These are phyloP conservation scores for Botrytis hyacinthi DNA, from an alignment of 2,329 filamentous ascomycete genomes.

Conservation along the genomic window DNA sequence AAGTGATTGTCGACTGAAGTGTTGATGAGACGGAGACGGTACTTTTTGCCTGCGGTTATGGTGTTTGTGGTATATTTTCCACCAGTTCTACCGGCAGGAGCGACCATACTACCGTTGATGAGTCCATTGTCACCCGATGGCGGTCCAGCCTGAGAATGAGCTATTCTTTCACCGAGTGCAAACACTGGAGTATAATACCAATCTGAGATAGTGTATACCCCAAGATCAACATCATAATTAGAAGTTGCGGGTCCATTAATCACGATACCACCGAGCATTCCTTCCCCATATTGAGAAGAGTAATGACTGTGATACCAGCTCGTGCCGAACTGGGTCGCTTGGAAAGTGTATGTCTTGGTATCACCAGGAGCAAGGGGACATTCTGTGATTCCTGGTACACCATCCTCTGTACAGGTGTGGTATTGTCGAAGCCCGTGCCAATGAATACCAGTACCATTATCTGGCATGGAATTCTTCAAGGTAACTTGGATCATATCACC, in stretches of 20 bases:
- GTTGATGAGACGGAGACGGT: conserved; percentile 49
- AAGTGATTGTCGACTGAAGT: conserved; percentile 44
- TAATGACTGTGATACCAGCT: conserved; percentile 56
- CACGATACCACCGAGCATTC: conserved; percentile 47
- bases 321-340: conserved; percentile 25
- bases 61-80: conserved; percentile 24
- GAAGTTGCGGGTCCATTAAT: conserved; percentile 36
- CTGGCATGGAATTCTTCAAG: conserved; percentile 36
- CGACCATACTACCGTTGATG: conserved; percentile 44
- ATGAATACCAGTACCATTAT: conserved; percentile 42
- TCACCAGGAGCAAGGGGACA: conserved; percentile 48
- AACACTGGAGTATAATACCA: conserved; percentile 40
- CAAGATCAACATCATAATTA: conserved; percentile 27
- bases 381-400: conserved; percentile 40
- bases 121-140: conserved; percentile 44
- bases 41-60: conserved; percentile 36
- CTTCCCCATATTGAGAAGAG: conserved; percentile 47
- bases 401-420: conserved; percentile 43
- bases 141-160: background rate
- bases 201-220: conserved; percentile 22
- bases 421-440: conserved; percentile 50
- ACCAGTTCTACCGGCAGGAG: conserved; percentile 11
- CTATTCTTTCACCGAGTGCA: conserved; percentile 35
- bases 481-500: conserved; percentile 32
- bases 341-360: conserved; percentile 39